These are phyloP conservation scores for Plasmodium vivax DNA, from an alignment of 169 alveolate genomes.

Conservation along the genomic window DNA sequence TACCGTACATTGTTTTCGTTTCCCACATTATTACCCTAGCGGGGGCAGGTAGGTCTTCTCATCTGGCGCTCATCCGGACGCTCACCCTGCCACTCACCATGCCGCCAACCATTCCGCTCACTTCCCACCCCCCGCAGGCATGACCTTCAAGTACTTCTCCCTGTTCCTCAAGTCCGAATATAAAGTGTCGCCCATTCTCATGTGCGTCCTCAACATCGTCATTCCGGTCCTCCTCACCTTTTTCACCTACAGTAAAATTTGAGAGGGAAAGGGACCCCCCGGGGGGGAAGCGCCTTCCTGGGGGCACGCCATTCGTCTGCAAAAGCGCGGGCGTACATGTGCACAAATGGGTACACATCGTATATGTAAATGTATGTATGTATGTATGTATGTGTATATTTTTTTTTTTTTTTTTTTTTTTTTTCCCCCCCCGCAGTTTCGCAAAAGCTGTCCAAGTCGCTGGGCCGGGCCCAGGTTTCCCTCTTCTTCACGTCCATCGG, in stretches of 20 bases:
- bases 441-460: conserved; percentile 55
- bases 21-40: conserved; percentile 67
- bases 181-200: conserved; percentile 51
- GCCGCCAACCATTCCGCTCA: not conserved
- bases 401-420: not conserved
- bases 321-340: not conserved
- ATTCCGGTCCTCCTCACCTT: conserved; percentile 46
- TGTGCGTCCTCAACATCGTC: conserved; percentile 62
- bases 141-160: conserved; percentile 70
- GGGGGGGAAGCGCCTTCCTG: not conserved
- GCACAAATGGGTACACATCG: not conserved
- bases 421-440: conserved; percentile 22
- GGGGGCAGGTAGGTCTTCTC: conserved; percentile 50
- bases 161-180: conserved; percentile 50
- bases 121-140: conserved; percentile 3
- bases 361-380: not conserved
- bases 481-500: conserved; percentile 63
- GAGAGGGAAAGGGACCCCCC: not conserved
- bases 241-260: conserved; percentile 41
- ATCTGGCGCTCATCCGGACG: too few species aligned
- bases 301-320: not conserved
- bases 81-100: too few species aligned
- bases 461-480: conserved; percentile 73
- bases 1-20: conserved; percentile 66
- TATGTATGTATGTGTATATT: not conserved